Base-by-base conservation (phyloP, 2,329 filamentous ascomycete species). In the Fusarium sp. region DNA sequence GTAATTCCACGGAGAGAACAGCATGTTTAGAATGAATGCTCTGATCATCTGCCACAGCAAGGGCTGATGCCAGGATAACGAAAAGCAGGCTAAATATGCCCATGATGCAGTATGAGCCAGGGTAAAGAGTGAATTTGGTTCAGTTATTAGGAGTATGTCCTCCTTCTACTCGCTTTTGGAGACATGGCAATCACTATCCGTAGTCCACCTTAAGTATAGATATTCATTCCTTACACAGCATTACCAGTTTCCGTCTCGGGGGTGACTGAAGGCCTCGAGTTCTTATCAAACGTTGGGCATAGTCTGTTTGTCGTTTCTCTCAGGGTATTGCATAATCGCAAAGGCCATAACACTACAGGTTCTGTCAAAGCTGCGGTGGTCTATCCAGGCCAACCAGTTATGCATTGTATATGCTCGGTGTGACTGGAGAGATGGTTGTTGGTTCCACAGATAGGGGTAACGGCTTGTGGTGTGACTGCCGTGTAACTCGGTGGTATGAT, bases 91-190 rank as follows among this genome's bases (percentile, higher is more conserved):
- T 63, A 6, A 51, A 52, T 31, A 61, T 55, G 45, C 57, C 57
- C 67, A 69, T 69, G 47, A 6, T 68, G 38, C 47, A 50, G 47
- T 48, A 41, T n/a, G 58, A 43, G 32, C 29, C 37, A 48, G 41
- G 39, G 49, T 47, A 56, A 57, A 60, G 58, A 66, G 36, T 66
- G 58, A 57, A 63, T 63, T 35, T 14, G 49, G 31, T 49, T 57
- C 47, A 37, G 36, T 61, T 42, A 31, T 51, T 48, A 38, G 39
- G 48, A 41, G 21, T 48, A 19, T 46, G 15, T 45, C 58, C 43
- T 48, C 58, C 57, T 33, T 33, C 33, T 61, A 9, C 27, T 61
- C 17, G 47, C 41, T 25, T 56, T 31, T 41, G 43, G 39, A 41
- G 19, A 44, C 27, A 46, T 49, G n/a, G 15, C 27, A 43, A 7